Evolutionary conservation across 2,329 filamentous ascomycete genomes (phyloP).

Genomic region (Penicillium crustosum): DNA sequence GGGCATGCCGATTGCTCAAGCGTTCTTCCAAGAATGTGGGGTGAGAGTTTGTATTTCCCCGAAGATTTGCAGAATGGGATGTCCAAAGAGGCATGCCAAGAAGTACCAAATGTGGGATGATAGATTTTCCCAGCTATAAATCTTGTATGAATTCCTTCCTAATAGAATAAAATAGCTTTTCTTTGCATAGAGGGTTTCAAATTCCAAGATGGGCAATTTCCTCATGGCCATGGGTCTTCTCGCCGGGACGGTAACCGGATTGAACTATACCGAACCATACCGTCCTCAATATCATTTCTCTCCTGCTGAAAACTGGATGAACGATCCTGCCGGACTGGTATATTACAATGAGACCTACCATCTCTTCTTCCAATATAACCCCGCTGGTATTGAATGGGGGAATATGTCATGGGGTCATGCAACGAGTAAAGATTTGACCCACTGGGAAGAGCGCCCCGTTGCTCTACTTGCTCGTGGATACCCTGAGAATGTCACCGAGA

Average conservation of each 20-base stretch:
- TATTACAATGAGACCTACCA: slow-evolving; percentile 21
- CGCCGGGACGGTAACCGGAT: slow-evolving; percentile 7
- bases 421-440: slow-evolving; percentile 44
- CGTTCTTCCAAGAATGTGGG: not conserved
- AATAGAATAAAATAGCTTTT: not conserved
- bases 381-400: slow-evolving; percentile 22
- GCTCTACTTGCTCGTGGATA: slow-evolving; percentile 50
- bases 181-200: not conserved
- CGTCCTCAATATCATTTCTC: slow-evolving; percentile 16
- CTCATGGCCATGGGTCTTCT: slow-evolving; percentile 1
- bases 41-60: slow-evolving; percentile 12
- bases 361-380: slow-evolving; percentile 29
- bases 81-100: not conserved
- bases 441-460: slow-evolving; percentile 65
- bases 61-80: slow-evolving; percentile 9
- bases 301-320: slow-evolving; percentile 9
- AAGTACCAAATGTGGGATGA: not conserved
- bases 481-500: slow-evolving; percentile 46
- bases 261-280: slow-evolving; percentile 10
- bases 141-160: not conserved
- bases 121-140: slow-evolving; percentile 3
- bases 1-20: not conserved
- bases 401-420: slow-evolving; percentile 30
- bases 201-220: slow-evolving; percentile 1
- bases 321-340: slow-evolving; percentile 26